Percentiles rank a stretch among this genome's conserved stretches.
Evolutionary conservation across 1,139 yeast genomes (phyloP).

Genomic region (Debaryomyces robertsiae): DNA sequence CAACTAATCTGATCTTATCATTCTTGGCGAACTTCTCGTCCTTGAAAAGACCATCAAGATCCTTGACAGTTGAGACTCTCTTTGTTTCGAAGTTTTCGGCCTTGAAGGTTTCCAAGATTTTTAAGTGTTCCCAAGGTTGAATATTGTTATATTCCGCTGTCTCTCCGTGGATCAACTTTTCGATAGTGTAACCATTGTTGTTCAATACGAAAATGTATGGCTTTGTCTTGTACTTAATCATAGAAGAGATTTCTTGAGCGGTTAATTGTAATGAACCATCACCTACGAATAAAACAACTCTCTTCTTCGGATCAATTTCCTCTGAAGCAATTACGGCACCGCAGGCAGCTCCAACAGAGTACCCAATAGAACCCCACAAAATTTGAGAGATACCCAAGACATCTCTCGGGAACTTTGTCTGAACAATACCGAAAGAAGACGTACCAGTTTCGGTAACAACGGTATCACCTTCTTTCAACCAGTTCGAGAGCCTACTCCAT

Average conservation of each 20-base stretch:
- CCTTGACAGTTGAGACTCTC: constrained; percentile 29
- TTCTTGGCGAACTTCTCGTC: constrained; percentile 30
- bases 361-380: constrained; percentile 37
- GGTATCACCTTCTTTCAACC: constrained; percentile 41
- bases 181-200: constrained; percentile 45
- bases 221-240: constrained; percentile 34
- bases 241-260: constrained; percentile 44
- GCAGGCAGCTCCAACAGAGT: constrained; percentile 33
- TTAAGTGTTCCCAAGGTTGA: constrained; percentile 43
- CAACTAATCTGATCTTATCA: constrained; percentile 37
- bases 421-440: constrained; percentile 45
- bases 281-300: constrained; percentile 42
- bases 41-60: constrained; percentile 28
- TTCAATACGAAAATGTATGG: constrained; percentile 43
- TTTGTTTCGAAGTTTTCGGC: constrained; percentile 31
- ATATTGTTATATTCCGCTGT: constrained; percentile 39
- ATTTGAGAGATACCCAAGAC: constrained; percentile 43
- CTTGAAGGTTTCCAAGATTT: constrained; percentile 32
- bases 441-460: constrained; percentile 45
- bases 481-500: constrained; percentile 36
- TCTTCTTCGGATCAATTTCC: constrained; percentile 33
- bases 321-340: constrained; percentile 40
- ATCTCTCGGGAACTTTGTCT: constrained; percentile 37
- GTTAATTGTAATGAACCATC: constrained; percentile 49
- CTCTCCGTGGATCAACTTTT: constrained; percentile 41